These are phyloP conservation scores for Tylopilus felleus DNA, from an alignment of 768 basidiomycete species.

Conservation along the genomic window DNA sequence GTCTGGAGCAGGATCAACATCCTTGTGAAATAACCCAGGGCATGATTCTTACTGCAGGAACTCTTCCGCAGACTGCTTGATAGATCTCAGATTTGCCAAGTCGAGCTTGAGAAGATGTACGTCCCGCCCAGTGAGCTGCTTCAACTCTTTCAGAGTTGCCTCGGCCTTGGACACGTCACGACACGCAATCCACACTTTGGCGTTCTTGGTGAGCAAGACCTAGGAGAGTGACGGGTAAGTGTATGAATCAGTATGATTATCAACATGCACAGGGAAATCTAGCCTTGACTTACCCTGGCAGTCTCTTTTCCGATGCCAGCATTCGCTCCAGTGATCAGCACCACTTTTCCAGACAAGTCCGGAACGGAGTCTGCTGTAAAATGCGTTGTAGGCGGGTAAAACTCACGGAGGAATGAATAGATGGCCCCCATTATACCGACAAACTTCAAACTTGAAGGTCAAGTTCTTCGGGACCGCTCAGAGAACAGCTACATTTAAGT, in stretches of 20 bases:
- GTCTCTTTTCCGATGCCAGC: conserved; percentile 10
- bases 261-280: no score
- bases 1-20: conserved; percentile 8
- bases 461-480: no score
- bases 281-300: conserved; percentile 5
- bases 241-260: no score
- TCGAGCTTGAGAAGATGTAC: conserved; percentile 33
- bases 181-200: conserved; percentile 47
- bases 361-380: conserved; percentile 1
- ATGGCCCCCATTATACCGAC: background rate
- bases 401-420: background rate
- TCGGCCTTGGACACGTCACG: conserved; percentile 40
- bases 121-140: conserved; percentile 32
- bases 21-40: conserved; percentile 22
- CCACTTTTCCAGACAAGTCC: conserved; percentile 8
- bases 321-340: conserved; percentile 8
- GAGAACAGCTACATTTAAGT: no score
- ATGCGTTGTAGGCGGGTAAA: background rate
- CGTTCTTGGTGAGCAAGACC: conserved; percentile 11
- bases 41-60: conserved; percentile 28
- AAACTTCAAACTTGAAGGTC: no score
- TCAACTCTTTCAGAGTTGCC: conserved; percentile 40
- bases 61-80: conserved; percentile 23
- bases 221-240: background rate
- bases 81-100: conserved; percentile 29